phyloP scores from a whole-genome alignment of 495 filamentous ascomycete genomes.

The Trichoderma gamsii region DNA sequence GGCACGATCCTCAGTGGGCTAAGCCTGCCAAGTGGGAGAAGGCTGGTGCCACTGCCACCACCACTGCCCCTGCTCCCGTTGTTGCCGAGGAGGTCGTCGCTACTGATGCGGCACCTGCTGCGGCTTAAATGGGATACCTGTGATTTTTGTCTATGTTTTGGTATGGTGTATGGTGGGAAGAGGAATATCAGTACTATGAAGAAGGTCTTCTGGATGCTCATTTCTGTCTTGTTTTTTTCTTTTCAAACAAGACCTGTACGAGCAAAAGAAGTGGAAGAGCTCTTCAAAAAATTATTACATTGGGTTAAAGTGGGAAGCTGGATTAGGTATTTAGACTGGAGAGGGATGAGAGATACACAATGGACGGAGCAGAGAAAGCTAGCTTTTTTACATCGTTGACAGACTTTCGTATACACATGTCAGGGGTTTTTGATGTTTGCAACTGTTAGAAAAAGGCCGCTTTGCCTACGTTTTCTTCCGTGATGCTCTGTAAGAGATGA shows the following conservation, averaged over 20 bases:
- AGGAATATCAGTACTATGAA: background rate
- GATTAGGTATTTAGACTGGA: constrained; percentile 10
- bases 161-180: background rate
- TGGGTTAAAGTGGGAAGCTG: constrained; percentile 17
- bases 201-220: background rate
- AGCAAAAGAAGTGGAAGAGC: constrained; percentile 10
- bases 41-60: constrained; percentile 19
- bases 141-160: background rate
- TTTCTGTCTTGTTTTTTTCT: background rate
- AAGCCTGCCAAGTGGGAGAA: constrained; percentile 64
- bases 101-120: constrained; percentile 29
- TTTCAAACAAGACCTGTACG: background rate
- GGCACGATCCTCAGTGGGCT: constrained; percentile 74
- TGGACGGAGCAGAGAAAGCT: constrained; percentile 19
- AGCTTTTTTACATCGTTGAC: background rate
- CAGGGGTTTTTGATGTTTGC: background rate
- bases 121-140: background rate
- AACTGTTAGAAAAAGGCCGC: background rate
- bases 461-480: background rate
- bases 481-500: background rate
- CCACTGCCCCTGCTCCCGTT: constrained; percentile 11
- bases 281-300: constrained; percentile 16
- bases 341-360: constrained; percentile 18
- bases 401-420: background rate
- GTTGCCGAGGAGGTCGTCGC: constrained; percentile 24